Evolutionary conservation across 2,329 filamentous ascomycete species (phyloP), one percentile per base, ranked within the genome.

Genomic region (Fusarium zealandicum): DNA sequence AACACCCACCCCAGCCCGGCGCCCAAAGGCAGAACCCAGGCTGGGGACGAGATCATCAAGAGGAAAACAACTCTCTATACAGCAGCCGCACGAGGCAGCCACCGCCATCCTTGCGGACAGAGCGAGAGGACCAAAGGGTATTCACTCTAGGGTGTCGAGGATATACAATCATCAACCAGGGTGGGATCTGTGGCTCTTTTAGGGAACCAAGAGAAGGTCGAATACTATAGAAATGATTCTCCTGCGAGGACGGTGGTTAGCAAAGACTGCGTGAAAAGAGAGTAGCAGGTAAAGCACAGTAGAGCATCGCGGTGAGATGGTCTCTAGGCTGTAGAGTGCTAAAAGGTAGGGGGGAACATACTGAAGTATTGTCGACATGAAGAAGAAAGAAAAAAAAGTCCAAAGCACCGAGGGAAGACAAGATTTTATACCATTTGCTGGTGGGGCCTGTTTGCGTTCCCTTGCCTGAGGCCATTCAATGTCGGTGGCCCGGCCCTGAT

Each of bases 151-250:
- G 64, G 88, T 80, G 82, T 82, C 86, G 90, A 90, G 89, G 90
- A 90, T 88, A 84, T 90, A 70, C 70, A 78, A 32, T 67, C 64
- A 67, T 67, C 64, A 67, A 67, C 64, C 64, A 67, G 64, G 64
- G 87, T 93, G 85, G 86, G 86, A 85, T 92, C 89, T 93, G 89
- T 92, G 85, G 90, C 92, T 96, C 83, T 82, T 89, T 84, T 92
- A 84, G 86, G 86, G 85, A 93, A 89, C 87, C 91, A 89, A 95
- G 90, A 91, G 87, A 83, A 82, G 84, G 89, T 92, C 87, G 87
- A 90, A 83, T 88, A 93, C 92, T 96, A 92, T 93, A 96, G 90
- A 96, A 96, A 90, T 91, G 90, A 93, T 93, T 93, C 90, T 92
- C 78, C 74, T 80, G 73, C 9, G 4, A n/a, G n/a, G 62, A 25